Evolutionary conservation across 2,329 filamentous ascomycete genomes (phyloP).

Genomic region (Corniculantispora saksenae): DNA sequence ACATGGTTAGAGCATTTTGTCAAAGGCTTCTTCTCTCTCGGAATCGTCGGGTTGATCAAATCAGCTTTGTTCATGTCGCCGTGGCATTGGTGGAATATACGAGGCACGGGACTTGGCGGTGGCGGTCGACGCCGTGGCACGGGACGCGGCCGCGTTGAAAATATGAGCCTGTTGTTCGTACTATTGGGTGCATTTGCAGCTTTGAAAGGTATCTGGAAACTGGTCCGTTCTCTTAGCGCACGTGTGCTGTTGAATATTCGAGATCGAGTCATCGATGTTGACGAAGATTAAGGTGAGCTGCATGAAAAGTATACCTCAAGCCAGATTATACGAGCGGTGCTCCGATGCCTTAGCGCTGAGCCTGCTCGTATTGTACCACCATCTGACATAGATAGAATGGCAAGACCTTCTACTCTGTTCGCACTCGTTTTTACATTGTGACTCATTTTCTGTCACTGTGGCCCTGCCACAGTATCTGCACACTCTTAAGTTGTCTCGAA

Average conservation of each 20-base stretch:
- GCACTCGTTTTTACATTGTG: not conserved
- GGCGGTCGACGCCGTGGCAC: constrained; percentile 60
- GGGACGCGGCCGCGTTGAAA: constrained; percentile 75
- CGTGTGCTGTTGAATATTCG: constrained; percentile 74
- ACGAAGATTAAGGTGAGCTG: constrained; percentile 54
- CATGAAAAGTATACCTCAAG: not conserved
- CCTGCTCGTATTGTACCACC: not conserved
- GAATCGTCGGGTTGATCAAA: constrained; percentile 82
- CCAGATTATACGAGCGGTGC: not conserved
- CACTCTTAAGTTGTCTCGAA: constrained; percentile 96
- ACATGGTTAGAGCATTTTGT: constrained; percentile 82
- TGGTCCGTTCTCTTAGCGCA: constrained; percentile 71
- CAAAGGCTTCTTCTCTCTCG: constrained; percentile 88
- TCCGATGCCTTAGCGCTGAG: no score
- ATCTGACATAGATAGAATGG: constrained; percentile 14
- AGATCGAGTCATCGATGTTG: constrained; percentile 81
- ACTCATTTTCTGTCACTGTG: not conserved
- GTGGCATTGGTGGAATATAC: constrained; percentile 75
- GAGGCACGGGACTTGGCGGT: constrained; percentile 45
- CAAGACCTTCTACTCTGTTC: constrained; percentile 7
- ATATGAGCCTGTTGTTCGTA: constrained; percentile 78
- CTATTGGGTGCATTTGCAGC: constrained; percentile 80
- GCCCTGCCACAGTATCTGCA: constrained; percentile 55
- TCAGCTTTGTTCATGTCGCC: constrained; percentile 73
- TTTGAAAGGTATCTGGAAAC: constrained; percentile 81